Evolutionary conservation across 176 grass and related monocot genomes (phyloP).

Genomic region (Eremochloa ophiuroides): DNA sequence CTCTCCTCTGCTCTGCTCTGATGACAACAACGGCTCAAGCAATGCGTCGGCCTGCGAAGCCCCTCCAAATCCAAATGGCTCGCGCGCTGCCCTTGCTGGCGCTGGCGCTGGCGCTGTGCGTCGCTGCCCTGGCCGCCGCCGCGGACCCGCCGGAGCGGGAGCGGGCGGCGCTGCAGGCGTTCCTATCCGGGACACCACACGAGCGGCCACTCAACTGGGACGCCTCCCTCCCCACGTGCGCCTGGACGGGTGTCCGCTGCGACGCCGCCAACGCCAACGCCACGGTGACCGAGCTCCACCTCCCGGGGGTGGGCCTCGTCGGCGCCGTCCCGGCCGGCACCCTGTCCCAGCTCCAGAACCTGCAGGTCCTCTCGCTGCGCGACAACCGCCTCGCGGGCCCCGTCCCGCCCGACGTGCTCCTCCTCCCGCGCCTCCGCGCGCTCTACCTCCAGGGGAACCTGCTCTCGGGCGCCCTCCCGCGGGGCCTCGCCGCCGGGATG

Average conservation of each 20-base stretch:
- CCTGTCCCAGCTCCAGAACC: slow-evolving; percentile 25
- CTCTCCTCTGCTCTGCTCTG: too few species aligned
- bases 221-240: slow-evolving; percentile 41
- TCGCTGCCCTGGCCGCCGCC: background rate
- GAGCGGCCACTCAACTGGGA: slow-evolving; percentile 50
- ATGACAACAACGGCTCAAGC: too few species aligned
- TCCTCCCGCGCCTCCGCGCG: slow-evolving; percentile 32
- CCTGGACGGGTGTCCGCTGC: slow-evolving; percentile 67
- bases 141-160: slow-evolving; percentile 49
- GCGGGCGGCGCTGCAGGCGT: slow-evolving; percentile 39
- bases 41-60: too few species aligned
- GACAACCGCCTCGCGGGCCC: slow-evolving; percentile 61
- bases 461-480: slow-evolving; percentile 39
- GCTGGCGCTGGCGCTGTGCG: background rate
- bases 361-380: slow-evolving; percentile 63
- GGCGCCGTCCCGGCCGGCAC: slow-evolving; percentile 38
- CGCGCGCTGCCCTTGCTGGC: background rate
- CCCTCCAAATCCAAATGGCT: background rate
- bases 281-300: slow-evolving; percentile 45
- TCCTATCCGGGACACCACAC: slow-evolving; percentile 52
- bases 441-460: slow-evolving; percentile 65
- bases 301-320: slow-evolving; percentile 67
- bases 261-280: slow-evolving; percentile 22
- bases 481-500: background rate
- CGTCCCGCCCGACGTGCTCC: slow-evolving; percentile 53